Percentiles rank a stretch among this genome's conserved stretches.
These are phyloP conservation scores for Akanthomyces muscarius DNA, from an alignment of 2,329 filamentous ascomycete genomes.

Conservation along the genomic window DNA sequence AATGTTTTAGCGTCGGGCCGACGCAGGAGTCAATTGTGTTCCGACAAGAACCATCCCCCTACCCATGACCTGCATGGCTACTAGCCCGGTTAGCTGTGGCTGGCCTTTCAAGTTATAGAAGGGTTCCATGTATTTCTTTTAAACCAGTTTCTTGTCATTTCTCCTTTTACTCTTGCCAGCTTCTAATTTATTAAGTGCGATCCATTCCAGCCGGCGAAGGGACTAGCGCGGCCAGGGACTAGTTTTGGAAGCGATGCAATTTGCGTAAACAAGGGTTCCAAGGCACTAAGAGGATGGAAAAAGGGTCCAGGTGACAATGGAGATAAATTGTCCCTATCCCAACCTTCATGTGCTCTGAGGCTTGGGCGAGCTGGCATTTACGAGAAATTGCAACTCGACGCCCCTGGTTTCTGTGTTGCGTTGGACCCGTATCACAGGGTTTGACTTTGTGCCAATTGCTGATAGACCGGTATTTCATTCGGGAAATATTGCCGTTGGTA, in stretches of 20 bases:
- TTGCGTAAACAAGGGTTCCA: background rate
- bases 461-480: background rate
- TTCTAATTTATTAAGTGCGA: too few species aligned
- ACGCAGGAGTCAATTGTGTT: background rate
- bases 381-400: background rate
- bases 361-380: background rate
- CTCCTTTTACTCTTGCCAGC: background rate
- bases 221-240: background rate
- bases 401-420: background rate
- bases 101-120: background rate
- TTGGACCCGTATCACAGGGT: background rate
- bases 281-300: background rate
- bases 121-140: too few species aligned
- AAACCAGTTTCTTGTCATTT: too few species aligned
- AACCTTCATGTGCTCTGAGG: background rate
- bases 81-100: background rate
- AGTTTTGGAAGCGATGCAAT: background rate
- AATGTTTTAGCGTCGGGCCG: background rate
- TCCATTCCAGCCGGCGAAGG: background rate
- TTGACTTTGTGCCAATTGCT: too few species aligned
- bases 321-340: background rate
- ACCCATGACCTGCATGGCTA: background rate
- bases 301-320: background rate
- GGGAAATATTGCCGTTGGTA: background rate
- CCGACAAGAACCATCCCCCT: background rate